phyloP scores from a whole-genome alignment of 129 eudicot genomes.

The Calendula officinalis region DNA sequence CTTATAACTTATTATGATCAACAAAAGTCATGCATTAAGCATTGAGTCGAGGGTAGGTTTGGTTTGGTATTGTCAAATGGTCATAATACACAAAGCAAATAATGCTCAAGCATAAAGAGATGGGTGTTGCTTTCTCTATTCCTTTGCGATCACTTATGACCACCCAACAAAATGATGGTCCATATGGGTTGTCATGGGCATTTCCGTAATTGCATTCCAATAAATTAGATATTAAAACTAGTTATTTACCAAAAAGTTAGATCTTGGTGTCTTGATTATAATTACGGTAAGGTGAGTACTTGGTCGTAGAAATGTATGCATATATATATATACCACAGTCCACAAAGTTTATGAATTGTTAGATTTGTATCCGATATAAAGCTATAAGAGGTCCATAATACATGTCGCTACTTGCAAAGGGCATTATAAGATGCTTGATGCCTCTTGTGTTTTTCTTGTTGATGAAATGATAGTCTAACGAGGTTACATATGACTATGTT shows the following conservation, averaged over 20 bases:
- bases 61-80: constrained; percentile 20
- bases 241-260: background rate
- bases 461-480: too few relatives aligned
- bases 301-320: too few relatives aligned
- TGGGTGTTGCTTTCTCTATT: constrained; percentile 34
- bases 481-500: too few relatives aligned
- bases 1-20: constrained; percentile 5
- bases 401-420: too few relatives aligned
- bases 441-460: too few relatives aligned
- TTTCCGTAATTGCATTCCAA: constrained; percentile 10
- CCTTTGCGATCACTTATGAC: constrained; percentile 39
- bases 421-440: too few relatives aligned
- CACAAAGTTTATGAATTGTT: too few relatives aligned
- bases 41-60: constrained; percentile 19
- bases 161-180: constrained; percentile 45
- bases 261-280: too few relatives aligned
- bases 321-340: too few relatives aligned
- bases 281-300: too few relatives aligned
- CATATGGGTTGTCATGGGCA: constrained; percentile 38
- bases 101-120: constrained; percentile 31
- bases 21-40: constrained; percentile 20
- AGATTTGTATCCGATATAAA: too few relatives aligned
- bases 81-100: constrained; percentile 29
- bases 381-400: too few relatives aligned
- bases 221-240: constrained; percentile 15